A percentile compares a stretch with the other conserved stretches of the same genome.
These are phyloP conservation scores for Dissoconium aciculare DNA, from an alignment of 2,329 filamentous ascomycete species.

Conservation along the genomic window DNA sequence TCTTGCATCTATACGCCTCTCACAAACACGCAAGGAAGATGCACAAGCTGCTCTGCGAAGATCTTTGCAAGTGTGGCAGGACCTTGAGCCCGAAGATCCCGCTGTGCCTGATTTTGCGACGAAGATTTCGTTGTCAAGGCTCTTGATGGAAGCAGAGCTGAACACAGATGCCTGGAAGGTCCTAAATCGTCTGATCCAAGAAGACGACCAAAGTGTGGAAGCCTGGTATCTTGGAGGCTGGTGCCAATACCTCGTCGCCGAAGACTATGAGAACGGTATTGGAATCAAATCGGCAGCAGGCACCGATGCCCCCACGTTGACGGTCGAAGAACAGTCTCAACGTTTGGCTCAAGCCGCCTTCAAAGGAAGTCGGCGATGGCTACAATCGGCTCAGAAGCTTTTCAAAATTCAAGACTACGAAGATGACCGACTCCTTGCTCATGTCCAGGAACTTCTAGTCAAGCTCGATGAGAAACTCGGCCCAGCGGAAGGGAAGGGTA, in stretches of 20 bases:
- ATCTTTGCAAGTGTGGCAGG: conserved; percentile 72
- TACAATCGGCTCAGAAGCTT: conserved; percentile 66
- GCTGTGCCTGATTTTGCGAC: conserved; percentile 73
- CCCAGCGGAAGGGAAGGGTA: conserved; percentile 27
- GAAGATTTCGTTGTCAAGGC: conserved; percentile 64
- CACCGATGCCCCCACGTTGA: too few species aligned
- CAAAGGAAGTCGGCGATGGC: conserved; percentile 66
- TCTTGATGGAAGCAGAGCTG: conserved; percentile 83
- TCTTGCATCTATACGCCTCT: conserved; percentile 83
- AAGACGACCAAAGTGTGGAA: conserved; percentile 90
- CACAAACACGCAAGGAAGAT: conserved; percentile 64
- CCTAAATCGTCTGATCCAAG: conserved; percentile 64
- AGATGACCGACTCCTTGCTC: conserved; percentile 61
- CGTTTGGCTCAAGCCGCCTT: conserved; percentile 36
- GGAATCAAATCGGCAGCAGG: too few species aligned
- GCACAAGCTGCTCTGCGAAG: conserved; percentile 62
- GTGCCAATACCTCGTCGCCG: conserved; percentile 67
- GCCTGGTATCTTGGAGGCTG: conserved; percentile 95
- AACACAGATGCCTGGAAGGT: conserved; percentile 74
- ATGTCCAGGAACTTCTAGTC: conserved; percentile 55
- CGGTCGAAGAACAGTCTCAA: conserved; percentile 22
- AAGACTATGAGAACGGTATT: too few species aligned
- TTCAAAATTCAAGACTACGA: conserved; percentile 71
- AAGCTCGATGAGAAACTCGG: conserved; percentile 31
- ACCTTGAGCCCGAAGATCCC: conserved; percentile 56